Evolutionary conservation across 345 rosid genomes (phyloP).

Genomic region (Citrus hindsii): DNA sequence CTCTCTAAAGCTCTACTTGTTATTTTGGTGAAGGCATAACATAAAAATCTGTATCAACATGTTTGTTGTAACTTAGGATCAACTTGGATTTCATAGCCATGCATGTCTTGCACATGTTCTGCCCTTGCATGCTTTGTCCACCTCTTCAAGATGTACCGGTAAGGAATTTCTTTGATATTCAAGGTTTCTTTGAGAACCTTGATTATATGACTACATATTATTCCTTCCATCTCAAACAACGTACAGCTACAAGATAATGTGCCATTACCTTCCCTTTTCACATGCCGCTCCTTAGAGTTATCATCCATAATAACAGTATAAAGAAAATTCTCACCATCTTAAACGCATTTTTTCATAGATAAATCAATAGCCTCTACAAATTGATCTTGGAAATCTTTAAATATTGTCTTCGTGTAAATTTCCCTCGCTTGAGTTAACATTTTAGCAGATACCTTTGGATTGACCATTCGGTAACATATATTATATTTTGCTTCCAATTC

Average conservation of each 20-base stretch:
- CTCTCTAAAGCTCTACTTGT: neutral
- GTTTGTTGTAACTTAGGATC: neutral
- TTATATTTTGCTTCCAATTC: neutral
- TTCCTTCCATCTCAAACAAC: neutral
- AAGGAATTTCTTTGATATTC: neutral
- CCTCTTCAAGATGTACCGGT: neutral
- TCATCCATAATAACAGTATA: neutral
- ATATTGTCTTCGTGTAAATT: neutral
- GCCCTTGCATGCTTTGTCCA: neutral
- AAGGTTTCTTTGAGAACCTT: neutral
- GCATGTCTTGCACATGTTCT: neutral
- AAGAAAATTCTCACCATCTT: neutral
- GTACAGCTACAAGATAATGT: neutral
- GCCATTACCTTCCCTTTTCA: neutral
- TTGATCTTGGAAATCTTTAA: neutral
- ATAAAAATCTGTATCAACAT: neutral
- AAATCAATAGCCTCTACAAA: neutral
- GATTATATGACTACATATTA: neutral
- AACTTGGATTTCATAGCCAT: no score
- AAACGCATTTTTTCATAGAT: neutral
- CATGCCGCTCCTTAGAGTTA: neutral
- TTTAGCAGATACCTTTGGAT: neutral
- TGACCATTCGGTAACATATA: neutral
- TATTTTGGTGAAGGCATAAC: neutral
- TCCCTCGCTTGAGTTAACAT: neutral